Base-by-base conservation (phyloP, 192 early-diverging fungal species). In the Phycomyces blakesleeanus region DNA sequence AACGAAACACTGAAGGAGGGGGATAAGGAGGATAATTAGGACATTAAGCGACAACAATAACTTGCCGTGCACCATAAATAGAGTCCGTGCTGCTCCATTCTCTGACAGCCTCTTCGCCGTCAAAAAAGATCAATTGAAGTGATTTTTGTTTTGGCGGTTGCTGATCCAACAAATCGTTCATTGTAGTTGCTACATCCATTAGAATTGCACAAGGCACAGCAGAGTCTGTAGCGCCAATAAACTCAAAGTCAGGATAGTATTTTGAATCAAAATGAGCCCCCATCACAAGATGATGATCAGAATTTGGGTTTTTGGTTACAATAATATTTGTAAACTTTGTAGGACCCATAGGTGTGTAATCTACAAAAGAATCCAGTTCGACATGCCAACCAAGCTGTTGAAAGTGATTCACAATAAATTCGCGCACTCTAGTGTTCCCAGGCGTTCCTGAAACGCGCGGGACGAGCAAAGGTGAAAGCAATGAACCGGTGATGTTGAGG, bases 191-290 rank as follows among this genome's bases (percentile, higher is more conserved):
- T 24, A 95, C 61, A 63, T 96, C 89, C 62, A 98, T 77, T 52
- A 98, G 75, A 50, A 98, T 85, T 0, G 91, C 96, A 72, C 93
- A 95, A 0, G 96, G 90, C 0, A 87, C 91, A 0, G 96, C 91
- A 2, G 93, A 93, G 69, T 98, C 96, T 0, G 89, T 95, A 0
- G 94, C 94, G 24, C 91, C 95, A 44, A 95, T 70, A 74, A 96
- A 97, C 10, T 80, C 83, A 37, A 71, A 61, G 15, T 78, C 73
- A 7, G 68, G 42, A 61, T 90, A 83, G 54, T 89, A 87, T 64
- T 95, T 96, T 50, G 91, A 93, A 73, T 98, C 96, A 66, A 86
- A 98, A 72, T 98, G 96, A 2, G 94, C 96, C 0, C 92, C 91
- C 51, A 98, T 75, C 22, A 96, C 88, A 11, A 98, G 77, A 8